Evolutionary conservation across 2,329 filamentous ascomycete genomes (phyloP).

Genomic region (Byssothecium circinans): DNA sequence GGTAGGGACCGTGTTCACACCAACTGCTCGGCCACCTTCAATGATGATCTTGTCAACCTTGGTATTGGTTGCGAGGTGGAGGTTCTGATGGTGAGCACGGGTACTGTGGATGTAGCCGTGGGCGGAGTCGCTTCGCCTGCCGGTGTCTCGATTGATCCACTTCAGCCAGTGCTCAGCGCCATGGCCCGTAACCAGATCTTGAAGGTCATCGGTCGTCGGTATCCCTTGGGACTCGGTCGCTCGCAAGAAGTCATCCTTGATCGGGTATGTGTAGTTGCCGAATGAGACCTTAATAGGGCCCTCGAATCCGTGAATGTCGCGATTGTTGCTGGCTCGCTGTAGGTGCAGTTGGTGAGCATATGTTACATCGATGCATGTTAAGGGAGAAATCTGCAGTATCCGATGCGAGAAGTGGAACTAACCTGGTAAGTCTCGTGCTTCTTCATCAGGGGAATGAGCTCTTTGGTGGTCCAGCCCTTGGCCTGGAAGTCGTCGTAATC

Average conservation of each 20-base stretch:
- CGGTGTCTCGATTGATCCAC: constrained; percentile 75
- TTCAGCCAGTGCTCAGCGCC: constrained; percentile 83
- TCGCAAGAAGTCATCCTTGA: constrained; percentile 78
- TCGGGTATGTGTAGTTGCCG: constrained; percentile 75
- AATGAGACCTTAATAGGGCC: constrained; percentile 83
- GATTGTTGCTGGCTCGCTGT: constrained; percentile 49
- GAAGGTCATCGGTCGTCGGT: constrained; percentile 72
- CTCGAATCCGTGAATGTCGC: constrained; percentile 73
- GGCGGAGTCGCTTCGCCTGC: constrained; percentile 74
- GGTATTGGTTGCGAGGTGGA: constrained; percentile 74
- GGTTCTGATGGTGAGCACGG: constrained; percentile 67
- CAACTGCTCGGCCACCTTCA: constrained; percentile 71
- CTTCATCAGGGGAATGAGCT: constrained; percentile 74
- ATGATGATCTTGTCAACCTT: constrained; percentile 78
- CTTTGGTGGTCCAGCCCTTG: constrained; percentile 77
- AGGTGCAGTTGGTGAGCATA: constrained; percentile 10
- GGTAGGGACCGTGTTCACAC: constrained; percentile 68
- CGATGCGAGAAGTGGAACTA: too few species aligned
- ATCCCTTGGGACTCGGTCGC: constrained; percentile 74
- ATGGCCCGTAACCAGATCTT: constrained; percentile 68
- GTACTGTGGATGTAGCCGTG: constrained; percentile 80
- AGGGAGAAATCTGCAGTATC: too few species aligned
- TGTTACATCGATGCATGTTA: too few species aligned
- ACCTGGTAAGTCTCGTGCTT: constrained; percentile 78
- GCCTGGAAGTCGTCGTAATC: constrained; percentile 80